Evolutionary conservation across 345 rosid species (phyloP).

Genomic region (Eucalyptus erythrocorys): DNA sequence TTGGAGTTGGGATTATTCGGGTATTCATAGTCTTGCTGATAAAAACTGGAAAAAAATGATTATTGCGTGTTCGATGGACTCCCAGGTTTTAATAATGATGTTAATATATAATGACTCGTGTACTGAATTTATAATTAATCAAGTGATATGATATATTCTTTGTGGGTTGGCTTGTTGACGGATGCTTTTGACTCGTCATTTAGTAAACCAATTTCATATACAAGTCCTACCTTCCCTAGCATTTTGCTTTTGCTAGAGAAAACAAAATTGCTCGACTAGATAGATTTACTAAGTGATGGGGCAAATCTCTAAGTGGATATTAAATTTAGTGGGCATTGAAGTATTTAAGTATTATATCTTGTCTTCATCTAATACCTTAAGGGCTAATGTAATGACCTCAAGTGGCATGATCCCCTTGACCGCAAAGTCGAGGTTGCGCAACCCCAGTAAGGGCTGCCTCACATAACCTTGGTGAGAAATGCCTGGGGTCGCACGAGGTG

Average conservation of each 20-base stretch:
- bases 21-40: not conserved
- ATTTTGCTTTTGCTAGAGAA: not conserved
- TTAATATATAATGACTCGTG: not conserved
- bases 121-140: rapidly evolving
- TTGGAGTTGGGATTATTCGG: not conserved
- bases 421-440: rapidly evolving
- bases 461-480: rapidly evolving
- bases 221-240: not conserved
- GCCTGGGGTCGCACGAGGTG: rapidly evolving
- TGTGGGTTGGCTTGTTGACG: rapidly evolving
- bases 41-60: not conserved
- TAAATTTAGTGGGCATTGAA: rapidly evolving
- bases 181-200: not conserved
- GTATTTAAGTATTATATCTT: rapidly evolving
- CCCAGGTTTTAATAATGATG: not conserved
- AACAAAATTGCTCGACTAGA: rapidly evolving
- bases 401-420: rapidly evolving
- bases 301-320: not conserved
- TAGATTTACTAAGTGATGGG: not conserved
- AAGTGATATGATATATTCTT: not conserved
- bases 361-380: too few relatives aligned
- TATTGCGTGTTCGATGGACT: not conserved
- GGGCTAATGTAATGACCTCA: too few relatives aligned
- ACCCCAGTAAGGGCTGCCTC: rapidly evolving
- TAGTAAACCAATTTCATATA: not conserved